Conservation (phyloP, 75 land plant species). For the Chamaecyparis obtusa region DNA sequence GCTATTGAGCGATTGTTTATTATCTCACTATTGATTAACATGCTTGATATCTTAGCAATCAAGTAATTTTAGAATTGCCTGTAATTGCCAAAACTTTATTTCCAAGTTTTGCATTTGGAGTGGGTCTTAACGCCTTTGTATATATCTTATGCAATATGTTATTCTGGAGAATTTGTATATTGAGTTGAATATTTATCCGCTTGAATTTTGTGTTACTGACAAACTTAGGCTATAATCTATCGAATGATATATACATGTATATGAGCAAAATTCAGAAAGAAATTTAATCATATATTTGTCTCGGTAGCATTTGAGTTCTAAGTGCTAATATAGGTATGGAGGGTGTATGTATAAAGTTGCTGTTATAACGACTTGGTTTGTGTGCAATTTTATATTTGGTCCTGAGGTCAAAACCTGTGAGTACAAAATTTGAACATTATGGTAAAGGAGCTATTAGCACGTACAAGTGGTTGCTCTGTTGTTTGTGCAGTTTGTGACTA, state of each 20-base stretch:
- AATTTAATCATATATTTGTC: background rate
- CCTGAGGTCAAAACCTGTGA: background rate
- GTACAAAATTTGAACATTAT: too few relatives aligned
- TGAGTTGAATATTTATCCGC: background rate
- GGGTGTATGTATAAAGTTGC: background rate
- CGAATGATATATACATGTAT: background rate
- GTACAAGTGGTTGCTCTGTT: too few relatives aligned
- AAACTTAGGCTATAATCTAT: background rate
- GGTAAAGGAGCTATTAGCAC: too few relatives aligned
- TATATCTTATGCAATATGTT: background rate
- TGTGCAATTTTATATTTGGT: background rate
- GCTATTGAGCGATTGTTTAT: background rate
- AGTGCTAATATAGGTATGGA: background rate
- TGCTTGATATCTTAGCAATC: background rate
- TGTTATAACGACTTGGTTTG: background rate
- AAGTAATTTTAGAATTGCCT: background rate
- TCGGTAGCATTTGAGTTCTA: background rate
- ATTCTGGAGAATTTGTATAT: background rate
- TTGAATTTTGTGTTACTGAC: background rate
- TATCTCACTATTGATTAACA: background rate
- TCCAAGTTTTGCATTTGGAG: background rate
- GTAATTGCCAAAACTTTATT: too few relatives aligned
- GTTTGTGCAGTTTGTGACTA: too few relatives aligned
- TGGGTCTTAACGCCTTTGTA: background rate
- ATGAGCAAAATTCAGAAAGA: background rate